Conservation (phyloP, 805 yeast species). For the Barnettozyma populi region DNA sequence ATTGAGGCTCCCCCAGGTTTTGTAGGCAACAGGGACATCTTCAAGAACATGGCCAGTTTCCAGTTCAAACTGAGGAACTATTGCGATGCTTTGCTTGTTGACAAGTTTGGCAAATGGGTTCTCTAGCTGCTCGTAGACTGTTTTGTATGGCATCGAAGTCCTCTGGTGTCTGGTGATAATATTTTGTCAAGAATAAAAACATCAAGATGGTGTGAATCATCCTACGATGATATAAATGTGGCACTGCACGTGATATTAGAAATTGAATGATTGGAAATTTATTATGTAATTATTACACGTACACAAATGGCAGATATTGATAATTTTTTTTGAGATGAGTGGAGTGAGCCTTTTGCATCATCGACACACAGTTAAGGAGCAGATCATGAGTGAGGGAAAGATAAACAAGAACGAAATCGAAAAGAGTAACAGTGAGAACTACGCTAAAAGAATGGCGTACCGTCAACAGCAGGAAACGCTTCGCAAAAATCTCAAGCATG, state of each 20-base stretch:
- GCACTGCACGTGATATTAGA: not conserved
- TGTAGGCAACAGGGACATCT: constrained; percentile 88
- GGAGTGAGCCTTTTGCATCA: no score
- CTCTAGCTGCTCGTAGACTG: constrained; percentile 33
- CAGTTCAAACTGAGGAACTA: constrained; percentile 64
- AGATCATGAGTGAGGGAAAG: not conserved
- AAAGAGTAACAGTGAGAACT: constrained; percentile 19
- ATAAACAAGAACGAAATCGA: constrained; percentile 19
- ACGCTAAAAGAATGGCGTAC: constrained; percentile 33
- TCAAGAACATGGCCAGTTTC: constrained; percentile 76
- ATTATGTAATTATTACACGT: not conserved
- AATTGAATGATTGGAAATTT: not conserved
- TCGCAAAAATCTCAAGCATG: constrained; percentile 43
- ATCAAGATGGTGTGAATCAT: not conserved
- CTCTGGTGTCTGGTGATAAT: not conserved
- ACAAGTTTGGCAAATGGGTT: constrained; percentile 73
- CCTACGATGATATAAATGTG: not conserved
- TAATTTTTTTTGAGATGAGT: not conserved
- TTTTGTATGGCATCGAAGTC: constrained; percentile 3
- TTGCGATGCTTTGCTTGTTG: constrained; percentile 69
- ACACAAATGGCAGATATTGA: not conserved
- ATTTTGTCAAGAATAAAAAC: not conserved
- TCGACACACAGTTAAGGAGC: not conserved
- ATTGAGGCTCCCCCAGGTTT: constrained; percentile 90
- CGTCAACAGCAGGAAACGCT: constrained; percentile 44